These are phyloP conservation scores for Claviceps monticola DNA, from an alignment of 2,329 filamentous ascomycete species.

Conservation along the genomic window DNA sequence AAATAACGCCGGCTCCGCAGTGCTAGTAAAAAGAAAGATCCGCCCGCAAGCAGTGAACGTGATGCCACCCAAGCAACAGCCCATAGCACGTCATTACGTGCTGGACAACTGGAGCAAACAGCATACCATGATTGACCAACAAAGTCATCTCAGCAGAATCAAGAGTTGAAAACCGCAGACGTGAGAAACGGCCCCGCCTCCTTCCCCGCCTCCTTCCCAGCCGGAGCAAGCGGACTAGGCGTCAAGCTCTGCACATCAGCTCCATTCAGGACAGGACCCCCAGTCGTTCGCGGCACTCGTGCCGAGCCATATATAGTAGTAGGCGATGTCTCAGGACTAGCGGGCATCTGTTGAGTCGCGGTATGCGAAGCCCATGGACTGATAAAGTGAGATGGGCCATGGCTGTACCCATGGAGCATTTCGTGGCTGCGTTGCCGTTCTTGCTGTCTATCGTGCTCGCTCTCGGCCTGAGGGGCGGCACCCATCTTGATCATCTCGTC, in stretches of 20 bases:
- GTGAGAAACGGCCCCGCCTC: slow-evolving; percentile 30
- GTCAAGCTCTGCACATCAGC: not conserved
- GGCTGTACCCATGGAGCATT: slow-evolving; percentile 24
- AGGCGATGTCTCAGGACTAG: not conserved
- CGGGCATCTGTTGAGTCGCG: slow-evolving; percentile 6
- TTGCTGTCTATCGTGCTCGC: slow-evolving; percentile 25
- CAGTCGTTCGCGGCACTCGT: no score
- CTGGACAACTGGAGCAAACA: no score
- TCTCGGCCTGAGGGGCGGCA: not conserved
- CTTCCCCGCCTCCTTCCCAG: slow-evolving; percentile 1
- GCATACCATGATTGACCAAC: no score
- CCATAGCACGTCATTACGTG: not conserved
- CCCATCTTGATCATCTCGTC: slow-evolving; percentile 25
- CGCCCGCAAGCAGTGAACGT: no score
- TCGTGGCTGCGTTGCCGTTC: slow-evolving; percentile 39
- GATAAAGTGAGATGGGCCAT: slow-evolving; percentile 9
- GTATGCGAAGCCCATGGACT: slow-evolving; percentile 5
- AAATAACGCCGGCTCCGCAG: no score
- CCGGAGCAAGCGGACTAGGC: not conserved
- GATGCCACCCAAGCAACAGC: not conserved
- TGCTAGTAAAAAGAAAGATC: no score
- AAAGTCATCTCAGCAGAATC: slow-evolving; percentile 1
- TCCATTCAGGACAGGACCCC: not conserved
- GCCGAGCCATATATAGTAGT: slow-evolving; percentile 6
- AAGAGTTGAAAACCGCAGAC: slow-evolving; percentile 35